A percentile compares a stretch with the other conserved stretches of the same genome.
Conservation (phyloP, 1,284 basidiomycete species). For the Ustilago trichophora region DNA sequence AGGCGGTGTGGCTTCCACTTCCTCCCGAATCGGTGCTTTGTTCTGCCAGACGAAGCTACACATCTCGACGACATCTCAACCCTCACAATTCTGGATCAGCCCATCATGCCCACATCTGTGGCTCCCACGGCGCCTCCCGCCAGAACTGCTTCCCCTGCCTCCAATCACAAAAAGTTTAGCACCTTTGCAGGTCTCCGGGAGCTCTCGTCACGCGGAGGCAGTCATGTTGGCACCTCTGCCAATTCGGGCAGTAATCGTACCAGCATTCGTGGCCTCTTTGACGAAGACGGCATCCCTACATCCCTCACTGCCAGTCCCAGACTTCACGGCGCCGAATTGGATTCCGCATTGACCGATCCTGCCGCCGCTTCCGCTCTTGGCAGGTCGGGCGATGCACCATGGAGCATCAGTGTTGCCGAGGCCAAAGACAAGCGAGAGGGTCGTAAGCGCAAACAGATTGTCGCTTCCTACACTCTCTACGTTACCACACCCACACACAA, state of each 20-base stretch:
- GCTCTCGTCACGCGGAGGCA: conserved; percentile 20
- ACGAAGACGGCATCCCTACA: conserved; percentile 18
- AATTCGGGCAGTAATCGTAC: conserved; percentile 17
- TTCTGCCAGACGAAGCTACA: too few species aligned
- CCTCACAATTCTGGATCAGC: background rate
- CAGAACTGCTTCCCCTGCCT: conserved; percentile 9
- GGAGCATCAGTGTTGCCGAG: conserved; percentile 79
- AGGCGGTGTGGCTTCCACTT: conserved; percentile 4
- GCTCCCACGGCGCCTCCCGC: conserved; percentile 3
- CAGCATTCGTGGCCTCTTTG: conserved; percentile 52
- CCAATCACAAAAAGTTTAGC: conserved; percentile 47
- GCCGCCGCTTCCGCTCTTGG: conserved; percentile 5
- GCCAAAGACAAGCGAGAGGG: conserved; percentile 43
- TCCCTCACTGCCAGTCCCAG: conserved; percentile 20
- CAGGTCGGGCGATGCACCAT: conserved; percentile 71
- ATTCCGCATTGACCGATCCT: conserved; percentile 68
- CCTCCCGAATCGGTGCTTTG: too few species aligned
- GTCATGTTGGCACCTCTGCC: conserved; percentile 12
- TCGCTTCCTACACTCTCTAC: conserved; percentile 64
- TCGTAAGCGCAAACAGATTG: conserved; percentile 53
- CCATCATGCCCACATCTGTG: conserved; percentile 30
- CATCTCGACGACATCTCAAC: background rate
- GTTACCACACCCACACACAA: conserved; percentile 82
- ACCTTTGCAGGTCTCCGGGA: conserved; percentile 51
- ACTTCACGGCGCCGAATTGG: conserved; percentile 67